A percentile compares a stretch with the other conserved stretches of the same genome.
phyloP scores from a whole-genome alignment of 306 rosid genomes.

The Amphicarpaea edgeworthii region DNA sequence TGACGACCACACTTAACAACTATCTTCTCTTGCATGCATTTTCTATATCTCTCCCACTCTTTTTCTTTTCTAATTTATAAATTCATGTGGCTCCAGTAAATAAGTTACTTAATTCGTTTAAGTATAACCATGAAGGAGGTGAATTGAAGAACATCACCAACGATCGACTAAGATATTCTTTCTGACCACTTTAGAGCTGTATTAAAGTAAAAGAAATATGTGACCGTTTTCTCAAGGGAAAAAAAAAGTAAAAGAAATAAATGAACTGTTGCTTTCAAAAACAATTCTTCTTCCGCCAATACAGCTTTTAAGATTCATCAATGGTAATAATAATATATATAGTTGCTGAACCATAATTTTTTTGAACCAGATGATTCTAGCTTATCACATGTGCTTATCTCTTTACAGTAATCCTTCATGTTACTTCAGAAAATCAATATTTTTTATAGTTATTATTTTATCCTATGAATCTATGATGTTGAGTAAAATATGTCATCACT shows the following conservation, averaged over 20 bases:
- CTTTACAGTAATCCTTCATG: not conserved
- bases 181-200: conserved; percentile 53
- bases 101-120: not conserved
- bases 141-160: conserved; percentile 17
- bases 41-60: not conserved
- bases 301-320: conserved; percentile 46
- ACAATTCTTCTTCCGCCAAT: conserved; percentile 50
- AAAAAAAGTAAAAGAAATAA: conserved; percentile 34
- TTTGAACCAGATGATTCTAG: conserved; percentile 14
- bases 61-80: conserved; percentile 17
- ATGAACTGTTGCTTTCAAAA: conserved; percentile 51
- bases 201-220: conserved; percentile 59
- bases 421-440: not conserved
- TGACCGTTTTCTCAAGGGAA: conserved; percentile 30
- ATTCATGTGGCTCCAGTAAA: conserved; percentile 17
- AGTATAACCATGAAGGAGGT: conserved; percentile 15
- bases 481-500: not conserved
- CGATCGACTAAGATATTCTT: conserved; percentile 35
- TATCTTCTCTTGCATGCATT: conserved; percentile 21
- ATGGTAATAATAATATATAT: not conserved
- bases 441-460: not conserved
- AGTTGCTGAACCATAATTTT: not conserved
- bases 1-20: conserved; percentile 52
- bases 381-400: conserved; percentile 8
- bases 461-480: not conserved